Evolutionary conservation across 2,329 filamentous ascomycete species (phyloP), one percentile per base, ranked within the genome.

Genomic region (Calycina herbarum): DNA sequence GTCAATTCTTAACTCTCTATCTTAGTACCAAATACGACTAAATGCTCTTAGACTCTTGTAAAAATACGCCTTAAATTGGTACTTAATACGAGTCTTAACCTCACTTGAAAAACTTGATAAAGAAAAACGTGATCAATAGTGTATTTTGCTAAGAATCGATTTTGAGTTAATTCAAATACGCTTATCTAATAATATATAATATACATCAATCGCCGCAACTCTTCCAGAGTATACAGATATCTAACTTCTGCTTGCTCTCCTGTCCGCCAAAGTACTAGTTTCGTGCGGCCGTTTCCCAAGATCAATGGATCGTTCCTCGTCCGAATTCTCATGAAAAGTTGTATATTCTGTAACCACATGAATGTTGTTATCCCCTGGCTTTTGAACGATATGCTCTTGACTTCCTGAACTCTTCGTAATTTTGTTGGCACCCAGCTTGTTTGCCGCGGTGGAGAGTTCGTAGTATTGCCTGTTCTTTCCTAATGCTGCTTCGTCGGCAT

Each of bases 261-360:
- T 24, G 3, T 24, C 45, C 7, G 29, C 54, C 6, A 33, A 31
- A 54, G 48, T 54, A 35, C 54, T 33, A 10, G 5, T n/a, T 15
- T 57, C 54, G 6, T 33, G 27, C 17, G 54, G 54, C 17, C 29
- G 27, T 20, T 57, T 57, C 15, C 54, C 54, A 29, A 57, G 27
- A 33, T 57, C 24, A 7, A 57, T 33, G 10, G 54, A 57, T 31
- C 54, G 27, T 29, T 57, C 54, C 27, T 57, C 54, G 5, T 57
- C 54, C 11, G 54, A 57, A 57, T 20, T 35, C 7, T 57, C 54
- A 20, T 35, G 27, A 57, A 31, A 29, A 11, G 31, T 31, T 11
- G 13, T 57, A 35, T 31, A 31, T 57, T 57, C 54, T 2, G 54
- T 57, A 15, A 35, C 17, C n/a, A 57, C 54, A n/a, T 57, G 54